phyloP scores from a whole-genome alignment of 345 rosid genomes.

The Passiflora organensis region DNA sequence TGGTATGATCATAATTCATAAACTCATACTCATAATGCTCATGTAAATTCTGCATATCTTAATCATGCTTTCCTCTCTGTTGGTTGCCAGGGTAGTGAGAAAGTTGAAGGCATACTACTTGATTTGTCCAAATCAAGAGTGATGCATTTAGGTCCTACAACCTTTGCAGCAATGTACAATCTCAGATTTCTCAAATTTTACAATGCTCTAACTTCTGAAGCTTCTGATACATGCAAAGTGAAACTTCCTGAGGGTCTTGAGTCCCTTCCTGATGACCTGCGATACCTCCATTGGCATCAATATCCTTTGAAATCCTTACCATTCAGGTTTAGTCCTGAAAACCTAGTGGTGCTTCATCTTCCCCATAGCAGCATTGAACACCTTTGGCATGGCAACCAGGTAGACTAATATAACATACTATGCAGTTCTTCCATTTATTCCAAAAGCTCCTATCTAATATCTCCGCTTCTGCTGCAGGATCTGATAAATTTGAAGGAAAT shows the following conservation, averaged over 20 bases:
- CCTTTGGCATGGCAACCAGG: conserved; percentile 7
- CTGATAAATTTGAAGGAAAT: conserved; percentile 1
- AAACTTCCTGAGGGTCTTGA: background rate
- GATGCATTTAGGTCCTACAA: background rate
- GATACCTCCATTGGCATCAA: conserved; percentile 1
- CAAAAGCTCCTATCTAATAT: background rate
- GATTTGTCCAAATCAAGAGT: background rate
- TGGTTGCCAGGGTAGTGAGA: background rate
- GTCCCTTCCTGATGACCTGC: background rate
- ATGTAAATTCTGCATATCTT: too few species aligned
- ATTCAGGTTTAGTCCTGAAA: background rate
- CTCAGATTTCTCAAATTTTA: conserved; percentile 1
- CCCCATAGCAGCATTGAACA: background rate
- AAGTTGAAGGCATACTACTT: background rate
- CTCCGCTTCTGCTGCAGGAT: background rate
- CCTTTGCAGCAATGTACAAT: background rate
- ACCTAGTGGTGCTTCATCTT: conserved; percentile 6
- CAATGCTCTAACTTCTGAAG: background rate
- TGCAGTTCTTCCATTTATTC: background rate
- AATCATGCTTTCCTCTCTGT: too few species aligned
- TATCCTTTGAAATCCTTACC: conserved; percentile 7
- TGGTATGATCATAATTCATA: background rate
- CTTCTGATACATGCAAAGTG: background rate
- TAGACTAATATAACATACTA: background rate
- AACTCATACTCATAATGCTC: too few species aligned